phyloP scores from a whole-genome alignment of 345 rosid genomes.

The Pugionium dolabratum region DNA sequence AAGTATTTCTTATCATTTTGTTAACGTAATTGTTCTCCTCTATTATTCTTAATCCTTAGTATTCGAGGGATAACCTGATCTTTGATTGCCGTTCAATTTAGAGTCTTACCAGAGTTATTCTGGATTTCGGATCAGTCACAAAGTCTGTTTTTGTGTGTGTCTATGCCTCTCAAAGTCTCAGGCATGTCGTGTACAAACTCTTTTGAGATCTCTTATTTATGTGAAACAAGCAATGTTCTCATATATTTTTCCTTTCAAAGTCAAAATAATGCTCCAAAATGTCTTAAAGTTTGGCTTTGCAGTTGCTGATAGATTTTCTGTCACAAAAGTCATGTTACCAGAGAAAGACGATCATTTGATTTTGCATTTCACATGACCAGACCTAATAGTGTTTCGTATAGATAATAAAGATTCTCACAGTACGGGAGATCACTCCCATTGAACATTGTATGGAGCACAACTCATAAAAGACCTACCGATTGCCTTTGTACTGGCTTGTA shows the following conservation, averaged over 20 bases:
- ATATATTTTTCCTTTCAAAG: not conserved
- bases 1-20: not conserved
- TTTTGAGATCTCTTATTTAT: not conserved
- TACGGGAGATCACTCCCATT: not conserved
- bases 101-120: not conserved
- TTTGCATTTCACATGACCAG: not conserved
- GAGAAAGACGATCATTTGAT: not conserved
- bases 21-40: not conserved
- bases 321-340: slow-evolving; percentile 7
- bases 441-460: slow-evolving; percentile 42
- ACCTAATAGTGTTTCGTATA: not conserved
- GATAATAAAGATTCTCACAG: slow-evolving; percentile 13
- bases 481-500: slow-evolving; percentile 21
- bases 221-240: not conserved
- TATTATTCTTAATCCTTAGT: not conserved
- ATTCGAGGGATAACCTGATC: not conserved
- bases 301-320: not conserved
- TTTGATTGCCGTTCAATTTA: not conserved
- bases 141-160: no score
- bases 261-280: not conserved
- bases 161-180: slow-evolving; percentile 1
- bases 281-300: slow-evolving; percentile 4
- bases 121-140: not conserved
- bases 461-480: slow-evolving; percentile 46
- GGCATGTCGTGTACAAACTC: not conserved